Base-by-base conservation (phyloP, 2,329 filamentous ascomycete species). In the Monosporascus sp. region DNA sequence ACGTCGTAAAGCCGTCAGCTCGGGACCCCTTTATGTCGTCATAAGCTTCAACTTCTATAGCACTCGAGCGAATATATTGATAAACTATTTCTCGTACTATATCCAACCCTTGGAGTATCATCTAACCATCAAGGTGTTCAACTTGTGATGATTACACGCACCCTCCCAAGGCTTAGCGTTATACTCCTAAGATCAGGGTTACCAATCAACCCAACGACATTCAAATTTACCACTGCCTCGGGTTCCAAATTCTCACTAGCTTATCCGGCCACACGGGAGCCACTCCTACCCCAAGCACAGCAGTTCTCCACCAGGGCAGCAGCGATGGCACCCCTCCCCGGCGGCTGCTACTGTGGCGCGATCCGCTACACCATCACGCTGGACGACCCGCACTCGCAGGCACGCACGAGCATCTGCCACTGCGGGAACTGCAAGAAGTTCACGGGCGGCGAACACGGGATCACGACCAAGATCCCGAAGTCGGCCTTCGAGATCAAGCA, bases 371-470 rank as follows among this genome's bases (percentile, higher is more conserved):
- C 69, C 17, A 66, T 81, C 47, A 63, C 66, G 0, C 68, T 82
- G 1, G 56, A 62, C 3, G 72, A 74, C 7, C 67, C 70, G 5
- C 71, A 74, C 7, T 45, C 57, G 6, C 70, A 80, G 24, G 78
- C 77, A 2, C 67, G 77, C 22, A 79, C 77, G 1, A 77, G 72
- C 9, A 59, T 82, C 17, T 82, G 78, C 57, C 77, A 82, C 61
- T 81, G 78, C 59, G 56, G 62, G 18, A 78, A 74, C 59, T 81
- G 78, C 68, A 81, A 78, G 70, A 77, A 77, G 70, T 77, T 76
- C 36, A 79, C 77, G 48, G 76, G 77, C 7, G 69, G 72, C 27
- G 74, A 75, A 48, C 80, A 76, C 60, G 78, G 78, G 15, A 66
- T 81, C 17, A 81, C 78, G 1, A 72, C 74, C 3, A 80, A 79